phyloP scores from a whole-genome alignment of 23 red algal species.

The Pyropia yezoensis region DNA sequence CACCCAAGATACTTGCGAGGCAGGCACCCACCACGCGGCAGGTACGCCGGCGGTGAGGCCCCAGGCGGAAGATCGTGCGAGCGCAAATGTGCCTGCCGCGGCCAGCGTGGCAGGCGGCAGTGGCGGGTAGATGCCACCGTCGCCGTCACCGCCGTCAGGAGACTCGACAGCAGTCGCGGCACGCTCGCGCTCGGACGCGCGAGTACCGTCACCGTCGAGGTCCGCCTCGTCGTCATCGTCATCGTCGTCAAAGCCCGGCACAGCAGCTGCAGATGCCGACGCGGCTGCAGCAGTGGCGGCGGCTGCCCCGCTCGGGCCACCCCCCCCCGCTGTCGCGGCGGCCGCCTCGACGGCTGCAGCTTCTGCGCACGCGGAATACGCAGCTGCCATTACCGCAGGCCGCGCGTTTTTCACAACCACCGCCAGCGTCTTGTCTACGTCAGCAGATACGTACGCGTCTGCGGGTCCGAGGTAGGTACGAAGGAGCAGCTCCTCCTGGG shows the following conservation, averaged over 20 bases:
- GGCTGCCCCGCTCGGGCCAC: too few relatives aligned
- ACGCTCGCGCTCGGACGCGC: too few relatives aligned
- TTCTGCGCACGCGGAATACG: slow-evolving; percentile 13
- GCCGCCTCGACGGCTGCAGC: too few relatives aligned
- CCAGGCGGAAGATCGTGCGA: slow-evolving; percentile 84
- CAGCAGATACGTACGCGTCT: slow-evolving; percentile 94
- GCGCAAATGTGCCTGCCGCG: slow-evolving; percentile 83
- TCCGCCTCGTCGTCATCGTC: too few relatives aligned
- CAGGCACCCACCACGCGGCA: slow-evolving; percentile 90
- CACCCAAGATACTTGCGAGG: slow-evolving; percentile 50
- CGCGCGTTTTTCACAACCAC: slow-evolving; percentile 80
- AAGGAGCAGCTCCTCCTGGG: slow-evolving; percentile 96
- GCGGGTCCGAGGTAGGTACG: slow-evolving; percentile 68
- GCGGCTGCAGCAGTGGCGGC: too few relatives aligned
- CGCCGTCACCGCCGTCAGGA: too few relatives aligned
- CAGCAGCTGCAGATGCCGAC: too few relatives aligned
- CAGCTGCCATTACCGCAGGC: slow-evolving; percentile 1
- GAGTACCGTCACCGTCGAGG: too few relatives aligned
- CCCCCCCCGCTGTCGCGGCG: too few relatives aligned
- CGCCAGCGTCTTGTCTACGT: slow-evolving; percentile 70
- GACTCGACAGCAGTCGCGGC: too few relatives aligned
- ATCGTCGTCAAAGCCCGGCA: too few relatives aligned
- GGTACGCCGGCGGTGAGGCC: slow-evolving; percentile 54
- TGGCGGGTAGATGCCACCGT: background rate
- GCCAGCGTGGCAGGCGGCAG: slow-evolving; percentile 75